Base-by-base conservation (phyloP, 371 early-diverging fungal species). In the Circinella minor region DNA sequence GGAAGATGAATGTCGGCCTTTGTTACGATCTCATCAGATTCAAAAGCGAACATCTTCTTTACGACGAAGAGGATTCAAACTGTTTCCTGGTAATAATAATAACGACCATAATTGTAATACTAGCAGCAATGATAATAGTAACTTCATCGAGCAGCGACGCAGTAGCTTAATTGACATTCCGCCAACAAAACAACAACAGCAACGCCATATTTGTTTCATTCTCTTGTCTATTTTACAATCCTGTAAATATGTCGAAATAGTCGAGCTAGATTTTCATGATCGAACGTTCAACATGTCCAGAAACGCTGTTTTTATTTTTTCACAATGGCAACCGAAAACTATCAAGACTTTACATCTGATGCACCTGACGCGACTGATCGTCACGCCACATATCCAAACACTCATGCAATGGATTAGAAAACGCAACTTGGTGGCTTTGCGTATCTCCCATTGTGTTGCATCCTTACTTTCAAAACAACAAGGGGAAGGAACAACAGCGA, bases 31-130 rank as follows among this genome's bases (percentile, higher is more conserved):
- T 1, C 10, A 27, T 5, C 57, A 5, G 34, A 34, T 57, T 34
- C 57, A 57, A 4, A 0, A 27, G 14, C 20, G 57, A 11, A 57
- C 57, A 57, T 57, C 57, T 13, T 57, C 57, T 11, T n/a, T 57
- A 57, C 57, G 57, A 57, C 57, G 57, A 18, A 18, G 14, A 57
- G 57, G 57, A 27, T 57, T 57, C 57, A 57, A 57, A n/a, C 27
- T 57, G n/a, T 57, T 57, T 6, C 57, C 57, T 13, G 57, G 57
- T 5, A 1, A 5, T 34, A 57, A 6, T 15, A 51, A 47, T 27
- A 27, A 27, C 27, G 27, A 27, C n/a, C n/a, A n/a, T n/a, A n/a
- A n/a, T n/a, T n/a, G n/a, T n/a, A n/a, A n/a, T n/a, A n/a, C n/a
- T n/a, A n/a, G n/a, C n/a, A n/a, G n/a, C 11, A 43, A 43, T 11